Percentiles rank a stretch among this genome's conserved stretches.
Conservation (phyloP, 2,329 filamentous ascomycete genomes). For the Pseudophaeomoniella oleicola region DNA sequence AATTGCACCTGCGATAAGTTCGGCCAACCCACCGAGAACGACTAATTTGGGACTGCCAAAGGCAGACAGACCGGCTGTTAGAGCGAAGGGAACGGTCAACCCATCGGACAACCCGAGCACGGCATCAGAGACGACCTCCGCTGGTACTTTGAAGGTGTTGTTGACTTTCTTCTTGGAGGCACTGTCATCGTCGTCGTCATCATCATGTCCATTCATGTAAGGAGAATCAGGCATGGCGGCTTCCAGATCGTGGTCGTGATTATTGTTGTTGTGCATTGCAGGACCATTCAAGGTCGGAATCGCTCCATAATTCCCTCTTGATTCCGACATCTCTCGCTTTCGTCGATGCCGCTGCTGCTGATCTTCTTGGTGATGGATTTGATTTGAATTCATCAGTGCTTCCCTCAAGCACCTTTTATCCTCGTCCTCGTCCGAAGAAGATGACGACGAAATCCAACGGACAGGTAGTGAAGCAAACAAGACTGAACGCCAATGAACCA, state of each 20-base stretch:
- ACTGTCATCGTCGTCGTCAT: not conserved
- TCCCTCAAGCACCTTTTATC: no score
- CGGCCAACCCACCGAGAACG: slow-evolving; percentile 58
- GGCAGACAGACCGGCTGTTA: slow-evolving; percentile 53
- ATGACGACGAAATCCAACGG: no score
- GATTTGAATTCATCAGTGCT: no score
- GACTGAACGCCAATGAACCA: no score
- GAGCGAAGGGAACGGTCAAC: slow-evolving; percentile 64
- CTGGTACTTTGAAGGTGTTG: not conserved
- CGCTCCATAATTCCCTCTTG: not conserved
- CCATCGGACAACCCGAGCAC: slow-evolving; percentile 69
- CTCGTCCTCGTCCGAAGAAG: no score
- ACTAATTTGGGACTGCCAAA: slow-evolving; percentile 52
- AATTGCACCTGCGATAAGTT: slow-evolving; percentile 64
- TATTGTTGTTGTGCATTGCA: not conserved
- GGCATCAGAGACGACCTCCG: slow-evolving; percentile 34
- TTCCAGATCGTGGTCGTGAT: not conserved
- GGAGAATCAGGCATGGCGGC: not conserved
- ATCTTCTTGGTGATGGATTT: no score
- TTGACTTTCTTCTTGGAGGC: not conserved
- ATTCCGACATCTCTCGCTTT: not conserved
- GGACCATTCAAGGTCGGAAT: not conserved
- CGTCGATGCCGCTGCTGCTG: no score
- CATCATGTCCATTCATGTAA: no score
- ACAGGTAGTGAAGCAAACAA: no score